These are phyloP conservation scores for Cyclospora cayetanensis DNA, from an alignment of 169 alveolate genomes.

Conservation along the genomic window DNA sequence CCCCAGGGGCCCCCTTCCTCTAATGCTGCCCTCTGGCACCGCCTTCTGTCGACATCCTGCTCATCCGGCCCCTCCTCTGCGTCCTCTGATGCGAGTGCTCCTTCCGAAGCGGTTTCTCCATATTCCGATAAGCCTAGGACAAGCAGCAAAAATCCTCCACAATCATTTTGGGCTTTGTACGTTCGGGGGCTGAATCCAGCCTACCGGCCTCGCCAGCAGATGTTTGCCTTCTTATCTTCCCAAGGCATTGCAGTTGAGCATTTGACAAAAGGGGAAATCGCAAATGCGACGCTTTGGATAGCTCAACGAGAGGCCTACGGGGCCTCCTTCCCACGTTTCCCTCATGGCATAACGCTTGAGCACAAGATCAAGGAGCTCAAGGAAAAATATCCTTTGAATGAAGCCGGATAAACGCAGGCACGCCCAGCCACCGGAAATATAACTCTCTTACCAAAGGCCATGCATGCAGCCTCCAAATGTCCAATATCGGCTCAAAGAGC, in stretches of 20 bases:
- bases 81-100: neutral
- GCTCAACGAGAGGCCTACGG: constrained; percentile 83
- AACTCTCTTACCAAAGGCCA: no score
- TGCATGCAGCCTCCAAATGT: no score
- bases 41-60: neutral
- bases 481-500: no score
- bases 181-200: constrained; percentile 86
- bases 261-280: constrained; percentile 85
- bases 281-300: constrained; percentile 84
- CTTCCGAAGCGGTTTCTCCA: neutral
- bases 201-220: constrained; percentile 83
- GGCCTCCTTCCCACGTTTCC: constrained; percentile 82
- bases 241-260: constrained; percentile 82
- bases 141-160: neutral
- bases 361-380: constrained; percentile 80
- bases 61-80: neutral
- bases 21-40: neutral
- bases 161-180: constrained; percentile 80
- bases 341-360: constrained; percentile 84
- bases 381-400: constrained; percentile 81
- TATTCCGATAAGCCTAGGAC: neutral
- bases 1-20: neutral
- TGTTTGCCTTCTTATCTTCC: constrained; percentile 78
- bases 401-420: no score
- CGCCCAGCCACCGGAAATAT: no score